These are phyloP conservation scores for Pugionium cornutum DNA, from an alignment of 345 rosid species.

Conservation along the genomic window DNA sequence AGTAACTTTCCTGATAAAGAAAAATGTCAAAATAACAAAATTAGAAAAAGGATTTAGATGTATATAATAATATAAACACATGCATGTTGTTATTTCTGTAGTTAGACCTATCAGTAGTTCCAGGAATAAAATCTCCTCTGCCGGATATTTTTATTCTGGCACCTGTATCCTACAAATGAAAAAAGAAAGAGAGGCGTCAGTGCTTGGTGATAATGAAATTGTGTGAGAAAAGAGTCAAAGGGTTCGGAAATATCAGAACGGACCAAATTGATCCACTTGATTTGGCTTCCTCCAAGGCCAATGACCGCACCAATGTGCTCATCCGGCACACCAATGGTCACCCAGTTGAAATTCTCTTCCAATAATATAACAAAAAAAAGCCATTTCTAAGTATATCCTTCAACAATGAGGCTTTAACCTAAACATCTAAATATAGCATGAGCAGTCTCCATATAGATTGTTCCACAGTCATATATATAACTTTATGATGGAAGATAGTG, in stretches of 20 bases:
- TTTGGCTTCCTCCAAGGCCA: not conserved
- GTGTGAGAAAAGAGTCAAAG: slow-evolving; percentile 7
- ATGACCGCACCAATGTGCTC: slow-evolving; percentile 1
- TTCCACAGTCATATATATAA: not conserved
- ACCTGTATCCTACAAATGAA: slow-evolving; percentile 5
- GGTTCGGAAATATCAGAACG: not conserved
- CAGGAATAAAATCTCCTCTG: not conserved
- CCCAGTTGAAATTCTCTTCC: slow-evolving; percentile 2
- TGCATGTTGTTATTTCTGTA: not conserved
- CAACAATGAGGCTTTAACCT: not conserved
- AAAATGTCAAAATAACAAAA: not conserved
- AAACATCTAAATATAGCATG: not conserved
- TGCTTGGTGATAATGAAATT: not conserved
- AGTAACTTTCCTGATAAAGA: slow-evolving; percentile 5
- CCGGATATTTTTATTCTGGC: slow-evolving; percentile 13
- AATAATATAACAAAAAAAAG: not conserved
- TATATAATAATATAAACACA: not conserved
- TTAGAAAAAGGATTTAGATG: not conserved
- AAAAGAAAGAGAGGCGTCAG: not conserved
- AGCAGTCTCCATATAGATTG: not conserved
- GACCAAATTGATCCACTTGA: not conserved
- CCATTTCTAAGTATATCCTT: not conserved
- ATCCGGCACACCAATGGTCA: slow-evolving; percentile 4
- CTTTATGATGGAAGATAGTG: not conserved
- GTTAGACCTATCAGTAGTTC: slow-evolving; percentile 15